These are phyloP conservation scores for Fusarium azukiicola DNA, from an alignment of 2,329 filamentous ascomycete species.

Conservation along the genomic window DNA sequence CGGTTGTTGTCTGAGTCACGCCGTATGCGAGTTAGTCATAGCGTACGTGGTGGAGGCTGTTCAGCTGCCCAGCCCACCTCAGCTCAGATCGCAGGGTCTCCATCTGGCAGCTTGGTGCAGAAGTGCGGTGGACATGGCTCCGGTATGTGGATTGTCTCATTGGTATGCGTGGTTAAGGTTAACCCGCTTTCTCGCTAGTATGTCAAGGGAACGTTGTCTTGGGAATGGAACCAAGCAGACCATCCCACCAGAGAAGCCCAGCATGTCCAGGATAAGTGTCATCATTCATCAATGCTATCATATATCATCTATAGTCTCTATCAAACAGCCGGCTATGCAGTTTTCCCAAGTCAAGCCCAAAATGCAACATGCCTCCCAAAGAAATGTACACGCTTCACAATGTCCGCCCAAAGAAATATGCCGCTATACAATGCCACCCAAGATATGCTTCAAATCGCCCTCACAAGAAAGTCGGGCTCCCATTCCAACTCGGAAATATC, in stretches of 20 bases:
- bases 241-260: no score
- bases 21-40: constrained; percentile 4
- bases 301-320: constrained; percentile 17
- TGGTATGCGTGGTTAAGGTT: not conserved
- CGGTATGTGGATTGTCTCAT: not conserved
- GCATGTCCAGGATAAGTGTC: not conserved
- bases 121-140: not conserved
- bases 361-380: constrained; percentile 13
- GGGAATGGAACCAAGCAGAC: not conserved
- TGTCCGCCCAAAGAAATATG: constrained; percentile 14
- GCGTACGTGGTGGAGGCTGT: not conserved
- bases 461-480: constrained; percentile 45
- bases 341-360: not conserved
- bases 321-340: not conserved
- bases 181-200: not conserved
- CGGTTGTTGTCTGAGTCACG: constrained; percentile 8
- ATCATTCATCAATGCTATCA: constrained; percentile 13
- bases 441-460: constrained; percentile 4
- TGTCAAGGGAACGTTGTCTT: not conserved
- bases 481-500: constrained; percentile 46
- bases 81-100: not conserved
- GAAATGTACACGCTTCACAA: constrained; percentile 4
- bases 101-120: not conserved
- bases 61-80: constrained; percentile 3
- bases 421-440: not conserved